Evolutionary conservation across 495 filamentous ascomycete genomes (phyloP).

Genomic region (Neurospora africana): DNA sequence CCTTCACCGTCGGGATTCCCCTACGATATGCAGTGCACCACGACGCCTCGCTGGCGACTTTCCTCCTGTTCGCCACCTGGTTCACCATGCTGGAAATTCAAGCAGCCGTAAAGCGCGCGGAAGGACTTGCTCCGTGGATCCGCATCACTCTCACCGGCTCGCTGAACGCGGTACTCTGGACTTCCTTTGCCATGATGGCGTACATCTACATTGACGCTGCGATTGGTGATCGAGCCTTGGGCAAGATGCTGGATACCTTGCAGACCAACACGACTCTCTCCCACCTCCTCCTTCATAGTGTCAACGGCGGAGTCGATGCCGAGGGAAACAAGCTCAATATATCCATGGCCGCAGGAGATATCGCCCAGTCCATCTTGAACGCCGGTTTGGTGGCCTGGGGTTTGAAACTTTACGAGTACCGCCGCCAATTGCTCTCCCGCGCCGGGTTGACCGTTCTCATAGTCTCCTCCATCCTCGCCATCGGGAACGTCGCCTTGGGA

Average conservation of each 20-base stretch:
- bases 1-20: constrained; percentile 18
- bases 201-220: constrained; percentile 29
- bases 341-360: constrained; percentile 32
- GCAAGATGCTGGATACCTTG: constrained; percentile 22
- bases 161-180: constrained; percentile 33
- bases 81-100: constrained; percentile 29
- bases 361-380: constrained; percentile 32
- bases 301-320: not conserved
- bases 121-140: constrained; percentile 8
- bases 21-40: constrained; percentile 14
- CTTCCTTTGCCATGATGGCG: constrained; percentile 28
- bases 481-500: constrained; percentile 26
- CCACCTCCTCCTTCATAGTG: constrained; percentile 16
- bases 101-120: constrained; percentile 17
- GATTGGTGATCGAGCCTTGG: constrained; percentile 14
- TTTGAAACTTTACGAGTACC: constrained; percentile 39
- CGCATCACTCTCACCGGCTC: constrained; percentile 24
- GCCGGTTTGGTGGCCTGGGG: constrained; percentile 36
- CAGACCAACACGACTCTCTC: constrained; percentile 25
- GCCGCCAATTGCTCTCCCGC: constrained; percentile 27
- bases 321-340: not conserved
- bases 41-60: constrained; percentile 24
- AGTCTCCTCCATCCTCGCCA: constrained; percentile 21
- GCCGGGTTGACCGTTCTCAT: constrained; percentile 26
- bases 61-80: constrained; percentile 31